Evolutionary conservation across 2,329 filamentous ascomycete species (phyloP), one percentile per base, ranked within the genome.

Genomic region (Phaeosphaeria sp.): DNA sequence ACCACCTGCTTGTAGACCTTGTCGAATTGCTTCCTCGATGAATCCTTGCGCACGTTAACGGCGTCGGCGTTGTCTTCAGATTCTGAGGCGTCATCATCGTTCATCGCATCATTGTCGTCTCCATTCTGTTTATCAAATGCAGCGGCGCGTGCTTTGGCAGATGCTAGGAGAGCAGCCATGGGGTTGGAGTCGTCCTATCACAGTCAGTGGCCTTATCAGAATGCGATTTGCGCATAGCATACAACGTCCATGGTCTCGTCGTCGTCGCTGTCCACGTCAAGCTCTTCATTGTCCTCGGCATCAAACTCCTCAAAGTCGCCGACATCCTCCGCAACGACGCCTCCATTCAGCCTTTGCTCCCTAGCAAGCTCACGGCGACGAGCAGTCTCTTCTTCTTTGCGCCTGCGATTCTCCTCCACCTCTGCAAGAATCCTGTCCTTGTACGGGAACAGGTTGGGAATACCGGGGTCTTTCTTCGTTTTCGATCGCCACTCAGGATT

Each of bases 401-500:
- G 82, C 66, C 89, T 82, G 74, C 90, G 90, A 70, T 87, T 90
- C 80, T 97, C 92, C 80, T 99, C 95, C 69, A 99, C 96, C 79
- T 99, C 93, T 57, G 93, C 88, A 33, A 99, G 86, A 25, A 99
- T 86, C 83, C 91, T 93, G 78, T 97, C 93, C 82, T 99, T 99
- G 84, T 95, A 97, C 0, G 95, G 95, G 81, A 97, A 99, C 36
- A 97, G 81, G 75, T 98, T 99, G 42, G 95, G 95, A 61, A 99
- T 97, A 49, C 95, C 95, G 22, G 94, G 95, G 72, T 99, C 95
- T 82, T 98, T 99, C 87, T 97, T 98, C 67, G 97, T 77, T 78
- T 93, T 91, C 58, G 92, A 93, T 68, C 91, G 88, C 93, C 95
- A 98, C 91, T 97, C 88, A 33, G 95, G 94, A 78, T 97, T 97